phyloP scores from a whole-genome alignment of 2,329 filamentous ascomycete genomes.

The Phyllosticta paracitricarpa region DNA sequence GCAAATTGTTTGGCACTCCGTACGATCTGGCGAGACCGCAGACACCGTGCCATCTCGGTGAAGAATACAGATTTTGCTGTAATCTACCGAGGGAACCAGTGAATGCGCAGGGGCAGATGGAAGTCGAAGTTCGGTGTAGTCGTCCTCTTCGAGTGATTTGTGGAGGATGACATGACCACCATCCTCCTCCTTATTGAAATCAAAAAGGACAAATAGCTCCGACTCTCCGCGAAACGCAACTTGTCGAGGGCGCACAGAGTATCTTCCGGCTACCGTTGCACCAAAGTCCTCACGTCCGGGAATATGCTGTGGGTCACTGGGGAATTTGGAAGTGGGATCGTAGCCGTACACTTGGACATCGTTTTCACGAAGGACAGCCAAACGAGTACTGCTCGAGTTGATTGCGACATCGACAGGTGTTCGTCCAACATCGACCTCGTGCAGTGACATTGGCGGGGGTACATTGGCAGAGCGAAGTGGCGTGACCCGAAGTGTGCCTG shows the following conservation, averaged over 20 bases:
- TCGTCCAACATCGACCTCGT: slow-evolving; percentile 54
- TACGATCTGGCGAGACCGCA: background rate
- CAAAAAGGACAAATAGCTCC: slow-evolving; percentile 25
- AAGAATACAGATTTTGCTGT: background rate
- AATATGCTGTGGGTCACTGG: slow-evolving; percentile 25
- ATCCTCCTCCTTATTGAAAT: slow-evolving; percentile 23
- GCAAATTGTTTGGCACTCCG: background rate
- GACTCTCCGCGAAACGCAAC: slow-evolving; percentile 36
- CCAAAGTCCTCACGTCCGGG: background rate
- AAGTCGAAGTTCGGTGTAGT: background rate
- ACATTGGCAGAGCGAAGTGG: slow-evolving; percentile 75
- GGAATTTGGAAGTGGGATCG: slow-evolving; percentile 48
- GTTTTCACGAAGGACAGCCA: slow-evolving; percentile 62
- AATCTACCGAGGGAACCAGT: slow-evolving; percentile 9
- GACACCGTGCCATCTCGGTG: background rate
- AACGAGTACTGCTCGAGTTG: slow-evolving; percentile 30
- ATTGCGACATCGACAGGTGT: slow-evolving; percentile 68
- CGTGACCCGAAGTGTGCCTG: slow-evolving; percentile 64
- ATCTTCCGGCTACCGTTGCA: slow-evolving; percentile 8
- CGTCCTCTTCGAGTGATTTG: background rate
- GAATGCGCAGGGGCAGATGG: background rate
- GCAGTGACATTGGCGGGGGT: slow-evolving; percentile 85
- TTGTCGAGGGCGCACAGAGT: slow-evolving; percentile 31
- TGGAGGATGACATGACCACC: slow-evolving; percentile 5
- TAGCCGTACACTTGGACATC: slow-evolving; percentile 63